Conservation (phyloP, 2,329 filamentous ascomycete genomes). For the Hymenotorrendiella dingleyae region DNA sequence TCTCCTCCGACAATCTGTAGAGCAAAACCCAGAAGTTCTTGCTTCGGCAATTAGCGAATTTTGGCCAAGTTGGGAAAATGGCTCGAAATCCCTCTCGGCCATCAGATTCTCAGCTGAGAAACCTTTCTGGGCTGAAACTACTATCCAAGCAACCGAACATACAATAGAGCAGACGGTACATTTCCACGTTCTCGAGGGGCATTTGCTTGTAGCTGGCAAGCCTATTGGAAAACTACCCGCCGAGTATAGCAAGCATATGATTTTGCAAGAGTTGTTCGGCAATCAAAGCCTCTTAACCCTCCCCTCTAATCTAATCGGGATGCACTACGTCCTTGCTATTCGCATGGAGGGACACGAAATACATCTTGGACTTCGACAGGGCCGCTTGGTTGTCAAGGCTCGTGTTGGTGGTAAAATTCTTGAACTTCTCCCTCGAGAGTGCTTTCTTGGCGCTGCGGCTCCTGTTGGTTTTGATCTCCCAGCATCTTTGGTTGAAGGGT, state of each 20-base stretch:
- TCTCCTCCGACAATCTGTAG: constrained; percentile 33
- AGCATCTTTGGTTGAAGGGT: constrained; percentile 41
- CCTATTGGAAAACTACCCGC: constrained; percentile 47
- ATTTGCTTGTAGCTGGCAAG: constrained; percentile 42
- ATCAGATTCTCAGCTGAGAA: constrained; percentile 12
- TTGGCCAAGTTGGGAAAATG: constrained; percentile 35
- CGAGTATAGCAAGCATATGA: constrained; percentile 38
- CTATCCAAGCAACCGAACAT: constrained; percentile 25
- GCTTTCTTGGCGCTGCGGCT: constrained; percentile 27
- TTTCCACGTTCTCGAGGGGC: constrained; percentile 42
- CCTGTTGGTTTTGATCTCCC: constrained; percentile 47
- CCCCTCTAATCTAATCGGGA: constrained; percentile 46
- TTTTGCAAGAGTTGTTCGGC: constrained; percentile 48
- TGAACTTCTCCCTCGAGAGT: constrained; percentile 31
- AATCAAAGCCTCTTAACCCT: constrained; percentile 44
- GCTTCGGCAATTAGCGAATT: constrained; percentile 32
- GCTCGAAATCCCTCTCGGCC: neutral
- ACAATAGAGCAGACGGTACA: constrained; percentile 31
- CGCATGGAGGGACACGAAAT: constrained; percentile 37
- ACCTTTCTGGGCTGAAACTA: constrained; percentile 33
- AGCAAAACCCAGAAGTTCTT: constrained; percentile 26
- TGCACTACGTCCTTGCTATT: constrained; percentile 42
- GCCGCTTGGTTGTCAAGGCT: constrained; percentile 39
- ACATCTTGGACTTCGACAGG: constrained; percentile 46
- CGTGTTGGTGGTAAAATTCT: constrained; percentile 20